Percentiles rank a stretch among this genome's conserved stretches.
These are phyloP conservation scores for Globisporangium irregulare DNA, from an alignment of 352 stramenopile genomes.

Conservation along the genomic window DNA sequence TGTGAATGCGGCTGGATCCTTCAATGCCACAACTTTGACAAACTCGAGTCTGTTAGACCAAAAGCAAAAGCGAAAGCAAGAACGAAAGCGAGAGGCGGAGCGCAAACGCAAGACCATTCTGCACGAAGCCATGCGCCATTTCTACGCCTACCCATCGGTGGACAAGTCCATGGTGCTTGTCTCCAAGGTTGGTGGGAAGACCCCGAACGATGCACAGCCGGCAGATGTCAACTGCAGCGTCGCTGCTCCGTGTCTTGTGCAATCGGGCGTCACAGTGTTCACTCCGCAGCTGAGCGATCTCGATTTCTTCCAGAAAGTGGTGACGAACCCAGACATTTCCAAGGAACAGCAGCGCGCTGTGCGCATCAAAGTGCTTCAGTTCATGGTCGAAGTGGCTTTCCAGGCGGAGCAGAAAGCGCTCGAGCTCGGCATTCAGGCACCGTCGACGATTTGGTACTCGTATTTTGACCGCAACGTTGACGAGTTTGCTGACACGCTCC, in stretches of 20 bases:
- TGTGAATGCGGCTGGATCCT: not conserved
- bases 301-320: conserved; percentile 25
- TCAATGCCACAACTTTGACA: not conserved
- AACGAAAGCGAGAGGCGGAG: not conserved
- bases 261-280: conserved; percentile 64
- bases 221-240: conserved; percentile 23
- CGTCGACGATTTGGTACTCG: conserved; percentile 66
- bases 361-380: conserved; percentile 31
- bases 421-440: conserved; percentile 38
- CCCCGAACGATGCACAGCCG: not conserved
- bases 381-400: conserved; percentile 39
- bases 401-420: conserved; percentile 40
- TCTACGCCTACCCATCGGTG: conserved; percentile 42
- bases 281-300: conserved; percentile 36
- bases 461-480: conserved; percentile 44
- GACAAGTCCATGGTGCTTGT: conserved; percentile 20
- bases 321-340: conserved; percentile 8
- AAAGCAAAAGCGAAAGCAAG: conserved; percentile 1
- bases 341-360: conserved; percentile 21
- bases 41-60: not conserved
- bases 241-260: conserved; percentile 27
- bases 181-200: not conserved
- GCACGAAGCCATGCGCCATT: conserved; percentile 33
- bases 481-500: conserved; percentile 49
- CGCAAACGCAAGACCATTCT: conserved; percentile 19